Evolutionary conservation across 2,329 filamentous ascomycete genomes (phyloP).

Genomic region (Albophoma yamanashiensis): DNA sequence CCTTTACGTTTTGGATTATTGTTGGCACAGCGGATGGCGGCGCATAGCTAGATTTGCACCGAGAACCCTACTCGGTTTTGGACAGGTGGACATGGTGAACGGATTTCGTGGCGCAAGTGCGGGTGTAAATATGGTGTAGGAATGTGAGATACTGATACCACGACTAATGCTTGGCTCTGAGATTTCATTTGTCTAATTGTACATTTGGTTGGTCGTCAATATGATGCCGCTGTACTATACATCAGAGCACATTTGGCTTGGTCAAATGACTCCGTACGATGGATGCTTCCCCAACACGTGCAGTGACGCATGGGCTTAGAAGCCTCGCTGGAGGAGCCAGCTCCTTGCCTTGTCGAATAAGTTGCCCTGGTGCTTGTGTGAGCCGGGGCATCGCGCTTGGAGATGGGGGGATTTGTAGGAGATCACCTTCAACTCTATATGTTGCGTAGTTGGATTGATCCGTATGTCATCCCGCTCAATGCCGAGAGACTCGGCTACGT

Average conservation of each 20-base stretch:
- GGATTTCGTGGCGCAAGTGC: conserved; percentile 2
- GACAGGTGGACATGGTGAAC: conserved; percentile 4
- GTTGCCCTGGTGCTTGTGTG: conserved; percentile 19
- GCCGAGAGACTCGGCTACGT: conserved; percentile 49
- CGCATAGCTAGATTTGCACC: conserved; percentile 12
- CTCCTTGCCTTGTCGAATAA: conserved; percentile 15
- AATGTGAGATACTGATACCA: conserved; percentile 13
- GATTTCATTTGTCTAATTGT: conserved; percentile 5
- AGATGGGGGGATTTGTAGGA: background rate
- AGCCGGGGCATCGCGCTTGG: conserved; percentile 2
- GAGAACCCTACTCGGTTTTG: conserved; percentile 5
- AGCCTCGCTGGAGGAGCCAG: conserved; percentile 24
- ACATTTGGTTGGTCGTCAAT: conserved; percentile 5
- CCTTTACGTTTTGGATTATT: background rate
- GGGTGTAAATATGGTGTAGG: conserved; percentile 14
- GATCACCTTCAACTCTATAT: conserved; percentile 64
- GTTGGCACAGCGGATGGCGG: conserved; percentile 7
- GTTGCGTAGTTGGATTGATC: conserved; percentile 52
- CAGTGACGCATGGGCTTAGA: conserved; percentile 12
- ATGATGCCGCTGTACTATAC: conserved; percentile 5
- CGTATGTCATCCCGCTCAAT: conserved; percentile 43
- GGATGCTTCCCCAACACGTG: background rate
- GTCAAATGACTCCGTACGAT: background rate
- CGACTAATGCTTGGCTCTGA: conserved; percentile 5
- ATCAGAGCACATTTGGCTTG: background rate